Percentiles rank a stretch among this genome's conserved stretches.
Conservation (phyloP, 257 asterid genomes). For the Fraxinus pennsylvanica region DNA sequence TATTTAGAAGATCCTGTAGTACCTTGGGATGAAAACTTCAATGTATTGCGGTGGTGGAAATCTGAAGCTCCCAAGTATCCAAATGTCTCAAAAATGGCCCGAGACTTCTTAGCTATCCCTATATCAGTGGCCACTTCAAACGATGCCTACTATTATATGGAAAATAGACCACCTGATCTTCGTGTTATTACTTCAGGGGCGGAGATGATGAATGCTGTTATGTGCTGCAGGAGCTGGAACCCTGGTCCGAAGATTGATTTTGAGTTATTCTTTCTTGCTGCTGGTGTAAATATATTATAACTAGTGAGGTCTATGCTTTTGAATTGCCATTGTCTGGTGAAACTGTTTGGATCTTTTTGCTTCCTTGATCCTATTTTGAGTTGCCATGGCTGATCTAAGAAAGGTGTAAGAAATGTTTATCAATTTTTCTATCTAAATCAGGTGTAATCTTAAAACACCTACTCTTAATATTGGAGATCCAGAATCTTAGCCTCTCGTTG, state of each 20-base stretch:
- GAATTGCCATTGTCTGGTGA: background rate
- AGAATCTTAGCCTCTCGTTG: too few relatives aligned
- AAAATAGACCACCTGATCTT: constrained; percentile 6
- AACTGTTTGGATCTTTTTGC: background rate
- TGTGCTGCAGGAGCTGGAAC: constrained; percentile 28
- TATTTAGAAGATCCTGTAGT: constrained; percentile 26
- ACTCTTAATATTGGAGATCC: too few relatives aligned
- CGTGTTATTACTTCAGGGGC: background rate
- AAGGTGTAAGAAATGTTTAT: too few relatives aligned
- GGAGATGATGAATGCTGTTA: constrained; percentile 22
- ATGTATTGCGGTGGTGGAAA: constrained; percentile 25
- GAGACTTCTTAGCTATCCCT: constrained; percentile 23
- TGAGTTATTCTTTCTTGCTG: background rate
- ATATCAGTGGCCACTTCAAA: constrained; percentile 17
- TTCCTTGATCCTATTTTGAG: background rate
- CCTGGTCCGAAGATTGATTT: constrained; percentile 9
- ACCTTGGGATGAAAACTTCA: constrained; percentile 19
- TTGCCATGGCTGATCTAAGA: background rate
- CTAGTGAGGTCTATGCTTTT: background rate
- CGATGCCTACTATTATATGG: constrained; percentile 23
- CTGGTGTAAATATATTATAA: background rate
- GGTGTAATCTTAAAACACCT: too few relatives aligned
- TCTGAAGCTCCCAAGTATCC: constrained; percentile 20
- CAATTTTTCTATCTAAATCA: too few relatives aligned
- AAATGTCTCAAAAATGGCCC: constrained; percentile 17